phyloP scores from a whole-genome alignment of 2,329 filamentous ascomycete genomes.

The Epicoccum nigrum region DNA sequence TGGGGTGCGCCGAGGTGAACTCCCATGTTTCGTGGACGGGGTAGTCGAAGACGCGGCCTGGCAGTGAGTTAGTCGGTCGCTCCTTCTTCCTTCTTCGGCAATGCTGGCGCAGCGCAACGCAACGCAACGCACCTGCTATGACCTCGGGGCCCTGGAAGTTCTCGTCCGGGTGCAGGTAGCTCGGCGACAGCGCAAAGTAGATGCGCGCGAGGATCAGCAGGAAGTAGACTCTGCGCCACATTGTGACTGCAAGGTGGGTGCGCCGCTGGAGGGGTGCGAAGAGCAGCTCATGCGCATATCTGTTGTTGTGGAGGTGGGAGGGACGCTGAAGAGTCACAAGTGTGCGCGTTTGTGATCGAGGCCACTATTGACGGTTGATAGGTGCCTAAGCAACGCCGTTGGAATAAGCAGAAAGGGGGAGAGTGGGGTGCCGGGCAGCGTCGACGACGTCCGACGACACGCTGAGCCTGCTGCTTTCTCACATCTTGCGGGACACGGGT shows the following conservation, averaged over 20 bases:
- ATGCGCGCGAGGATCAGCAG: slow-evolving; percentile 83
- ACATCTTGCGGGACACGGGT: slow-evolving; percentile 5
- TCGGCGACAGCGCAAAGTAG: slow-evolving; percentile 92
- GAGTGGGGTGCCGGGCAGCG: slow-evolving; percentile 1
- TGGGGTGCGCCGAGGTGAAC: slow-evolving; percentile 84
- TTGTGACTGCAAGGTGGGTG: slow-evolving; percentile 49
- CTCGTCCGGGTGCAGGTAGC: slow-evolving; percentile 97
- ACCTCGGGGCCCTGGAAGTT: slow-evolving; percentile 99
- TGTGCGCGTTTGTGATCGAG: slow-evolving; percentile 24
- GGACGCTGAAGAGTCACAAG: slow-evolving; percentile 28
- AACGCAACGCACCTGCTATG: slow-evolving; percentile 83
- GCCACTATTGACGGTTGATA: slow-evolving; percentile 13
- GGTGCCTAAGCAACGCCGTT: slow-evolving; percentile 17
- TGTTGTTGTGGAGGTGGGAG: slow-evolving; percentile 25
- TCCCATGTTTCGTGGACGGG: slow-evolving; percentile 93
- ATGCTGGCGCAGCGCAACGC: neutral
- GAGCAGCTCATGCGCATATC: slow-evolving; percentile 41
- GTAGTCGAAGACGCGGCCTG: slow-evolving; percentile 92
- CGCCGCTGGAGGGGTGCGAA: slow-evolving; percentile 20
- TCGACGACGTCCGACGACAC: neutral
- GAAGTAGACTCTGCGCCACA: slow-evolving; percentile 93
- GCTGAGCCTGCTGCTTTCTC: neutral
- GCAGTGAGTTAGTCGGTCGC: slow-evolving; percentile 3
- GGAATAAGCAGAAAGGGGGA: slow-evolving; percentile 9
- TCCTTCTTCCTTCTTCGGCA: neutral